Percentiles rank a stretch among this genome's conserved stretches.
phyloP scores from a whole-genome alignment of 2,329 filamentous ascomycete species.

The Clarireedia homoeocarpa region DNA sequence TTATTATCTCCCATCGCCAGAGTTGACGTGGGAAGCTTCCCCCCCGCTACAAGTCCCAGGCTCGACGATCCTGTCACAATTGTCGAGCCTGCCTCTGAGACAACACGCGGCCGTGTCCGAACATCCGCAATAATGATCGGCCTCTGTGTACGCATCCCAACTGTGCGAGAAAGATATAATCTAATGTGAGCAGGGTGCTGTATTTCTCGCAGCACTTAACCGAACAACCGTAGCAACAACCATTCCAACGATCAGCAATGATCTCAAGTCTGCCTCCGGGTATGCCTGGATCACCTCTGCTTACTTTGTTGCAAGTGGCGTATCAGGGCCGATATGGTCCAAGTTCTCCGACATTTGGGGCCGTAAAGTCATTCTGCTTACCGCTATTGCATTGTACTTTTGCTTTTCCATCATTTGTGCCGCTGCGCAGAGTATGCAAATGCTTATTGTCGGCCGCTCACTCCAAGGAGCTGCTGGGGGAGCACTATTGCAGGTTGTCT shows the following conservation, averaged over 20 bases:
- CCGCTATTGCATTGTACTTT: slow-evolving; percentile 4
- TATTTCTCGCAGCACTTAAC: slow-evolving; percentile 26
- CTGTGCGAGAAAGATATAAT: neutral
- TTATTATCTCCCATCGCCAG: neutral
- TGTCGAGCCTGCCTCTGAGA: neutral
- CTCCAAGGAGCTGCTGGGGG: slow-evolving; percentile 58
- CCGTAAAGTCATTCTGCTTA: neutral
- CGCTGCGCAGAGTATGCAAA: slow-evolving; percentile 47
- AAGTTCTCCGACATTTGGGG: slow-evolving; percentile 8
- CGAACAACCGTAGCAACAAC: slow-evolving; percentile 33
- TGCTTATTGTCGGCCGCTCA: slow-evolving; percentile 55
- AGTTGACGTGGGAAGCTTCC: neutral
- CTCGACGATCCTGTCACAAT: neutral
- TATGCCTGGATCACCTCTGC: slow-evolving; percentile 47
- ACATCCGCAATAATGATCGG: neutral
- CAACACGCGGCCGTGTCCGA: neutral
- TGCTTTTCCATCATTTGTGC: slow-evolving; percentile 44
- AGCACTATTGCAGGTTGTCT: neutral
- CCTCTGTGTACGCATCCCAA: neutral
- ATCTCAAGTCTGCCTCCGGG: slow-evolving; percentile 36
- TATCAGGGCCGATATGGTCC: slow-evolving; percentile 37
- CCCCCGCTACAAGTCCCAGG: neutral
- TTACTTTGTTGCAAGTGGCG: slow-evolving; percentile 38
- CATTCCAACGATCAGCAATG: slow-evolving; percentile 32
- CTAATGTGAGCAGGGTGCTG: neutral